Conservation (phyloP, 257 asterid genomes). For the Salvia rosmarinus region DNA sequence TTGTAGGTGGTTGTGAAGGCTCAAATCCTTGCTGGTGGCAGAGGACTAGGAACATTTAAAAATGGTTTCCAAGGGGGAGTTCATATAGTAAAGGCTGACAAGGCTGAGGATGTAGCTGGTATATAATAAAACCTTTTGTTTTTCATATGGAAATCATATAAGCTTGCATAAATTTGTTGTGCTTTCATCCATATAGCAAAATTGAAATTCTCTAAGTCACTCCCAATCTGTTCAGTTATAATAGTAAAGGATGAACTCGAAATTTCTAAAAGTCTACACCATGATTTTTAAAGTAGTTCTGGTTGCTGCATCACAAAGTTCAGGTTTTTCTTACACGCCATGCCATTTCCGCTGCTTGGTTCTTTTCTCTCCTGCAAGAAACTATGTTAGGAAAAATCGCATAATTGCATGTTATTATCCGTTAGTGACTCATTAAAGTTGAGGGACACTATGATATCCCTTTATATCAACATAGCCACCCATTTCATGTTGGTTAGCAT, state of each 20-base stretch:
- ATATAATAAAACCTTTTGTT: conserved; percentile 16
- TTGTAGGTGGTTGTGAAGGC: conserved; percentile 87
- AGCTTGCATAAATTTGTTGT: not conserved
- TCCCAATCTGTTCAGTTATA: conserved; percentile 17
- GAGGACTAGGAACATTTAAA: conserved; percentile 93
- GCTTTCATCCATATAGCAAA: conserved; percentile 15
- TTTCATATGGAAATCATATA: conserved; percentile 13
- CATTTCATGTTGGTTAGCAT: not conserved
- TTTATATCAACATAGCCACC: conserved; percentile 10
- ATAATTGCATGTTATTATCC: too few species aligned
- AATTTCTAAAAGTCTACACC: not conserved
- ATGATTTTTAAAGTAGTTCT: not conserved
- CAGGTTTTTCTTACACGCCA: conserved; percentile 11
- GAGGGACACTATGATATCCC: conserved; percentile 5
- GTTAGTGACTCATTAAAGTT: not conserved
- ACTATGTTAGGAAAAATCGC: not conserved
- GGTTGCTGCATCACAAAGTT: conserved; percentile 15
- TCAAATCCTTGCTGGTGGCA: conserved; percentile 95
- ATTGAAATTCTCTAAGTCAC: conserved; percentile 2
- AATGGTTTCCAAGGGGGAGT: conserved; percentile 95
- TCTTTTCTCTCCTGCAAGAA: conserved; percentile 7
- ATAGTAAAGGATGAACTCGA: not conserved
- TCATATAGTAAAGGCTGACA: conserved; percentile 78
- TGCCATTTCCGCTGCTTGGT: conserved; percentile 8
- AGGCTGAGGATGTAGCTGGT: conserved; percentile 89